Percentiles rank a stretch among this genome's conserved stretches.
Conservation (phyloP, 2,329 filamentous ascomycete genomes). For the Neonectria hederae region DNA sequence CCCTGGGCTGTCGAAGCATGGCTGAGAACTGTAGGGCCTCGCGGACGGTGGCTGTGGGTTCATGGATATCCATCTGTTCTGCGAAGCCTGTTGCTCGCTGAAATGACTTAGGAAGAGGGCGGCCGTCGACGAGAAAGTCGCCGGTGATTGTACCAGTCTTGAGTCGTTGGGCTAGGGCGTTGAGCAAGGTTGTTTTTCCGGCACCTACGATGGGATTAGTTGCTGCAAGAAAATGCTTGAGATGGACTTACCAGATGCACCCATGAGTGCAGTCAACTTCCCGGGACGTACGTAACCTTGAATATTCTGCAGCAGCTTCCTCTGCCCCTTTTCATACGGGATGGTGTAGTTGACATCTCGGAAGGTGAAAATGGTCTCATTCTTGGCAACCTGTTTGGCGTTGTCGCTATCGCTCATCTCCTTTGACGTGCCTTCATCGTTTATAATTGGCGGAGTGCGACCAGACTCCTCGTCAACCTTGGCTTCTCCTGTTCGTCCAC, state of each 20-base stretch:
- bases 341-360: constrained; percentile 61
- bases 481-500: constrained; percentile 49
- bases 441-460: constrained; percentile 38
- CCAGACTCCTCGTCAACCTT: constrained; percentile 62
- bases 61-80: constrained; percentile 74
- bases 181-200: constrained; percentile 80
- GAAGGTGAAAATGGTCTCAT: constrained; percentile 67
- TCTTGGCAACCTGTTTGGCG: constrained; percentile 62
- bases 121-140: constrained; percentile 82
- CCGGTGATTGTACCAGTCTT: constrained; percentile 81
- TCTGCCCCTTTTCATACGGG: constrained; percentile 67
- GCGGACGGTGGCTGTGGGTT: constrained; percentile 71
- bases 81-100: constrained; percentile 80
- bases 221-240: neutral
- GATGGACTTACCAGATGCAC: constrained; percentile 52
- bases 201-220: constrained; percentile 42
- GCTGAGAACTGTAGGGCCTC: constrained; percentile 75
- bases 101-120: constrained; percentile 76
- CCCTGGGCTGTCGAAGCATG: constrained; percentile 67
- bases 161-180: constrained; percentile 77
- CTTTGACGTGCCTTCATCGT: constrained; percentile 19
- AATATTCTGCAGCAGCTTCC: constrained; percentile 77
- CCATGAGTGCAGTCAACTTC: constrained; percentile 83
- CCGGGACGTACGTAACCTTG: constrained; percentile 88
- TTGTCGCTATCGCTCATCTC: constrained; percentile 34